These are phyloP conservation scores for Penicillium steckii DNA, from an alignment of 495 filamentous ascomycete species.

Conservation along the genomic window DNA sequence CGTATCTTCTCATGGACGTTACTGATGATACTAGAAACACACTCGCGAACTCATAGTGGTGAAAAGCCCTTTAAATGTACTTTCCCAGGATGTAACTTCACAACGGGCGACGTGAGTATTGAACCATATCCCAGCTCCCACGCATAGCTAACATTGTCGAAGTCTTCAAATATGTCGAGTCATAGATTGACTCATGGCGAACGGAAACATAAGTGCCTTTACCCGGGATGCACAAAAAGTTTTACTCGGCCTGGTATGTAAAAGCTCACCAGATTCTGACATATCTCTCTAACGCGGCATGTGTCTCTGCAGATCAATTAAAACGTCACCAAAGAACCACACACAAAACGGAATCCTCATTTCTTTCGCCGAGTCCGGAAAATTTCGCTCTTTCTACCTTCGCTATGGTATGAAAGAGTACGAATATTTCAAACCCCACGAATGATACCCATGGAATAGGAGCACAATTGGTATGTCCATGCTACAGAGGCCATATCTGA, in stretches of 20 bases:
- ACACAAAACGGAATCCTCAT: constrained; percentile 33
- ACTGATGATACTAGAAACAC: constrained; percentile 41
- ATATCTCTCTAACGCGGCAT: background rate
- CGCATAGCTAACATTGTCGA: background rate
- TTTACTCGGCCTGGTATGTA: constrained; percentile 47
- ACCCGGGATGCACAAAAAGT: constrained; percentile 45
- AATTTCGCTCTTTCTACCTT: constrained; percentile 29
- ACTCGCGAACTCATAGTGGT: constrained; percentile 50
- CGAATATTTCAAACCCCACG: background rate
- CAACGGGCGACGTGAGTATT: constrained; percentile 45
- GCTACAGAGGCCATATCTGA: background rate
- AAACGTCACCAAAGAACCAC: constrained; percentile 47
- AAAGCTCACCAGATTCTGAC: background rate
- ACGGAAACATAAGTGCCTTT: constrained; percentile 45
- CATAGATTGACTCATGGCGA: constrained; percentile 48
- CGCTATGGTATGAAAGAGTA: constrained; percentile 16
- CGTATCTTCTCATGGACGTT: background rate
- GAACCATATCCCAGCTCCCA: background rate
- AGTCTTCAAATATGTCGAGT: constrained; percentile 53
- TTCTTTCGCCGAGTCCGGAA: constrained; percentile 26
- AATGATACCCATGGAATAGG: background rate
- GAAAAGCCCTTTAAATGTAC: constrained; percentile 53
- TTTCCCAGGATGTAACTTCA: constrained; percentile 47
- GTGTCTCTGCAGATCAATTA: constrained; percentile 36
- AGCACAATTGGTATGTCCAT: too few species aligned